These are phyloP conservation scores for Eucalyptus camaldulensis DNA, from an alignment of 345 rosid genomes.

Conservation along the genomic window DNA sequence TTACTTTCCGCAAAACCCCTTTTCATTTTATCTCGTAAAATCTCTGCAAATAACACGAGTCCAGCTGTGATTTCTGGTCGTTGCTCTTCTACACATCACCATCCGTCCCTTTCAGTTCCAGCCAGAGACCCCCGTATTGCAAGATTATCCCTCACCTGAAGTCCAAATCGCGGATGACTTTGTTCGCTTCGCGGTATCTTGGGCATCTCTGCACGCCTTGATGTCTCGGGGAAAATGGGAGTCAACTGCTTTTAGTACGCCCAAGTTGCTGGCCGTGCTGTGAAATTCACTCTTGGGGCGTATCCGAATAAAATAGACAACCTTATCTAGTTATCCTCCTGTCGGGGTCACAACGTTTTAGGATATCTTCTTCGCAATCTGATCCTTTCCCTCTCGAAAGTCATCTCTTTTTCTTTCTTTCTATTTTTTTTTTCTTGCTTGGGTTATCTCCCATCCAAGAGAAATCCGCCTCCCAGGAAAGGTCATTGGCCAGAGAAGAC, in stretches of 20 bases:
- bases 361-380: background rate
- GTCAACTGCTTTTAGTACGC: background rate
- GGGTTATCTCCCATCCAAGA: background rate
- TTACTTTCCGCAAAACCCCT: background rate
- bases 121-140: background rate
- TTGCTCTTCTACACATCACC: background rate
- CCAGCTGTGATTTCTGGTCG: background rate
- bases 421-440: background rate
- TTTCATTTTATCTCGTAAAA: background rate
- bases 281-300: background rate
- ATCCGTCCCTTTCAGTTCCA: background rate
- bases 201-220: background rate
- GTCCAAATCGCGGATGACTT: background rate
- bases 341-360: slow-evolving; percentile 2
- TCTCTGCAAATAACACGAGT: background rate
- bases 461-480: background rate
- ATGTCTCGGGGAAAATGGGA: background rate
- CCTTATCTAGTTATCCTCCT: slow-evolving; percentile 28
- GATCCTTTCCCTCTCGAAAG: background rate
- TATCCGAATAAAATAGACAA: slow-evolving; percentile 1
- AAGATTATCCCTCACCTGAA: background rate
- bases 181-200: background rate
- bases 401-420: background rate
- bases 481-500: background rate
- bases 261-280: background rate